phyloP scores from a whole-genome alignment of 495 filamentous ascomycete genomes.

The Podospora didyma region DNA sequence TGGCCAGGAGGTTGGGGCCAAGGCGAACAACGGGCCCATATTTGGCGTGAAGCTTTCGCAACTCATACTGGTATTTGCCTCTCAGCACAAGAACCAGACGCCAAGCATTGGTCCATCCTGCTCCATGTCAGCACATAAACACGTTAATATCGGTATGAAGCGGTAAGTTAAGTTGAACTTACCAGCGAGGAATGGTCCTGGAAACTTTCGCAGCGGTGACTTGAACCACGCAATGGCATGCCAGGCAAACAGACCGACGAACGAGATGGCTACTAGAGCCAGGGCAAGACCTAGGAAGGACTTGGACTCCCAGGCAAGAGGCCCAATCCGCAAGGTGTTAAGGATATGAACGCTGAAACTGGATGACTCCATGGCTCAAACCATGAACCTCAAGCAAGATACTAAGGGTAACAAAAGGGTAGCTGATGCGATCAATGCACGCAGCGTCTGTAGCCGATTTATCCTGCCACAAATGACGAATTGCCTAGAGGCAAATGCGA shows the following conservation, averaged over 20 bases:
- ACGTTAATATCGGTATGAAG: not conserved
- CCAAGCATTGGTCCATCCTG: constrained; percentile 25
- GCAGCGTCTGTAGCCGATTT: no score
- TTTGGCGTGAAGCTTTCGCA: constrained; percentile 29
- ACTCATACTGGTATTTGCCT: constrained; percentile 13
- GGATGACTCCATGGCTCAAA: no score
- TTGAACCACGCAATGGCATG: not conserved
- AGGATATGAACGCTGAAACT: no score
- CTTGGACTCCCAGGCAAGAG: no score
- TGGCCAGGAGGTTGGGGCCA: constrained; percentile 35
- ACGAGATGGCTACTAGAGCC: not conserved
- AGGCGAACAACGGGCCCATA: constrained; percentile 38
- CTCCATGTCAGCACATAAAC: not conserved
- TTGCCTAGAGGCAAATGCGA: no score
- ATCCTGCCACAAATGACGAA: no score
- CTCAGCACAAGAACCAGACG: constrained; percentile 13
- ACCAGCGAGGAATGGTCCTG: constrained; percentile 36
- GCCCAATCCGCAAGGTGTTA: no score
- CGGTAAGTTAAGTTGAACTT: constrained; percentile 1
- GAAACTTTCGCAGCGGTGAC: constrained; percentile 3
- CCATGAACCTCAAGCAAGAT: no score
- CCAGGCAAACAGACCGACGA: not conserved
- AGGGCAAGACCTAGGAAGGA: constrained; percentile 12
- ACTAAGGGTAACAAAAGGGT: no score
- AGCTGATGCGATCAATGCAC: no score